These are phyloP conservation scores for Lolium multiflorum DNA, from an alignment of 176 grass and related monocot species.

Conservation along the genomic window DNA sequence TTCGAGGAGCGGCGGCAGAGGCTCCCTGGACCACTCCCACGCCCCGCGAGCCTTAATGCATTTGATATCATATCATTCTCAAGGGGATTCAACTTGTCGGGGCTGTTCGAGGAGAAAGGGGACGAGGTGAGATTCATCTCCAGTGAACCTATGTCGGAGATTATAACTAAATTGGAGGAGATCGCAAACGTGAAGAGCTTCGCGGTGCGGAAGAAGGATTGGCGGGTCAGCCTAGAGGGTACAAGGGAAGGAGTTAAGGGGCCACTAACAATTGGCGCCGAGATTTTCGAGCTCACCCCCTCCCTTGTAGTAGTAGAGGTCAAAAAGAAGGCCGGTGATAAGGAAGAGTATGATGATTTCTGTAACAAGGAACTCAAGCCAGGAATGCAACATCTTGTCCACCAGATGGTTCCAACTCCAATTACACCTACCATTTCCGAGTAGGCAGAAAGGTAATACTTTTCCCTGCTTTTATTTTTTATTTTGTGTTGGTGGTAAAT, in stretches of 20 bases:
- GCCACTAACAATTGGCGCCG: slow-evolving; percentile 76
- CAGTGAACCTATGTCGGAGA: slow-evolving; percentile 54
- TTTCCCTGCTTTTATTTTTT: background rate
- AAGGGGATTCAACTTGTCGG: slow-evolving; percentile 84
- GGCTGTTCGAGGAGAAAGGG: slow-evolving; percentile 87
- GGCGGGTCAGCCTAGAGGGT: slow-evolving; percentile 88
- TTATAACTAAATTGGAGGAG: slow-evolving; percentile 84
- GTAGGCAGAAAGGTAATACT: slow-evolving; percentile 51
- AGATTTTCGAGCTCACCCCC: slow-evolving; percentile 94
- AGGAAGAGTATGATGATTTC: slow-evolving; percentile 90
- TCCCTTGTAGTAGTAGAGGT: slow-evolving; percentile 92
- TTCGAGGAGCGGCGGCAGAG: slow-evolving; percentile 58
- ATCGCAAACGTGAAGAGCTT: slow-evolving; percentile 91
- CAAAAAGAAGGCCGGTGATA: slow-evolving; percentile 91
- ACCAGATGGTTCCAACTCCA: slow-evolving; percentile 47
- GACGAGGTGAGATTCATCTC: slow-evolving; percentile 86
- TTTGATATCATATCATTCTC: slow-evolving; percentile 99
- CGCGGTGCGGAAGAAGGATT: slow-evolving; percentile 77
- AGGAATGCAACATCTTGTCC: slow-evolving; percentile 80
- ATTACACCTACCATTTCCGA: slow-evolving; percentile 38
- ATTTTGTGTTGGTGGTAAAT: slow-evolving; percentile 5
- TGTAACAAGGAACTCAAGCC: slow-evolving; percentile 90
- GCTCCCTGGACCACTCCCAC: slow-evolving; percentile 48
- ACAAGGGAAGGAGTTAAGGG: slow-evolving; percentile 93
- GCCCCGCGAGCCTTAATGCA: slow-evolving; percentile 90